A percentile compares a stretch with the other conserved stretches of the same genome.
phyloP scores from a whole-genome alignment of 108 stramenopile genomes.

The Pseudonitzschia delicatissima region DNA sequence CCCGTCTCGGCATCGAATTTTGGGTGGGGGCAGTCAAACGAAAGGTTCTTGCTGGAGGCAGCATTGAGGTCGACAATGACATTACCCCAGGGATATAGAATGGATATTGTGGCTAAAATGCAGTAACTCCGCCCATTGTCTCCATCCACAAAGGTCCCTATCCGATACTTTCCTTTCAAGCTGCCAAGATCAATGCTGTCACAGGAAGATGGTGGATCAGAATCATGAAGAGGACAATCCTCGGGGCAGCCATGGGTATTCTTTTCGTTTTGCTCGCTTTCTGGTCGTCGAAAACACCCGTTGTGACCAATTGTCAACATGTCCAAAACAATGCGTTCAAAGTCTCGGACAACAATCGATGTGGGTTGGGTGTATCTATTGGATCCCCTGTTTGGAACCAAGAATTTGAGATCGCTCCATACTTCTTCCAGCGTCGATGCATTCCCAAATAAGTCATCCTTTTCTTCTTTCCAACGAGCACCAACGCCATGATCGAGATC shows the following conservation, averaged over 20 bases:
- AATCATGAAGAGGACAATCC: neutral
- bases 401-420: neutral
- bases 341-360: neutral
- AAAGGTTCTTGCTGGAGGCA: constrained; percentile 5
- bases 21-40: constrained; percentile 26
- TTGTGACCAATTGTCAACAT: constrained; percentile 1
- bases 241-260: neutral
- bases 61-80: constrained; percentile 12
- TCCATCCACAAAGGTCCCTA: constrained; percentile 9
- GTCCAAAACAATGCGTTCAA: constrained; percentile 10
- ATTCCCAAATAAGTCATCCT: neutral
- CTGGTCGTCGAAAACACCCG: neutral
- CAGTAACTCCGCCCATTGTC: constrained; percentile 18
- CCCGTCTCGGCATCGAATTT: constrained; percentile 18
- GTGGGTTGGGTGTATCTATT: neutral
- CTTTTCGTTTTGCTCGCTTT: neutral
- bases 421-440: constrained; percentile 5
- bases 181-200: neutral
- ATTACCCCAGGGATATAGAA: constrained; percentile 19
- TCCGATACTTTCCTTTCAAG: constrained; percentile 9
- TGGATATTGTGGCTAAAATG: constrained; percentile 15
- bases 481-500: no score
- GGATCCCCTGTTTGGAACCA: neutral
- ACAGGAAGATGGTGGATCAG: neutral
- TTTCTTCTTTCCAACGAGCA: no score